phyloP scores from a whole-genome alignment of 352 stramenopile genomes.

The Phytophthora cryptogea region DNA sequence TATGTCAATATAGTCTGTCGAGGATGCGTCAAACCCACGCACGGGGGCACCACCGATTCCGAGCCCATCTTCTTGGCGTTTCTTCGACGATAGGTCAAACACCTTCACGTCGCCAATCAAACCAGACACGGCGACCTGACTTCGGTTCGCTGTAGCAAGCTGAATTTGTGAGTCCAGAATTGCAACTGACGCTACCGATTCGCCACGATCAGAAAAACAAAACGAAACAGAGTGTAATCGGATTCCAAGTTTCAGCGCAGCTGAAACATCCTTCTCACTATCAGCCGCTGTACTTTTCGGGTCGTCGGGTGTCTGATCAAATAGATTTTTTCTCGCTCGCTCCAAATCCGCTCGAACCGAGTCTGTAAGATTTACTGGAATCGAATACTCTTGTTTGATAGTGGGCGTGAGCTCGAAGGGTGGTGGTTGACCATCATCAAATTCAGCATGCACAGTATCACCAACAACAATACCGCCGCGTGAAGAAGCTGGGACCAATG shows the following conservation, averaged over 20 bases:
- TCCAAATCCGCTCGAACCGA: constrained; percentile 85
- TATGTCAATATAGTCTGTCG: constrained; percentile 53
- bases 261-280: constrained; percentile 6
- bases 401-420: constrained; percentile 66
- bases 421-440: constrained; percentile 42
- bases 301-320: constrained; percentile 34
- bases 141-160: constrained; percentile 33
- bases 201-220: constrained; percentile 74
- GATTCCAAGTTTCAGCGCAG: constrained; percentile 48
- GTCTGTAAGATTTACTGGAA: constrained; percentile 76
- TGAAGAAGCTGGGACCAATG: constrained; percentile 28
- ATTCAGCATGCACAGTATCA: constrained; percentile 8
- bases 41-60: constrained; percentile 20
- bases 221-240: constrained; percentile 79
- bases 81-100: constrained; percentile 66
- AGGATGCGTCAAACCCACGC: constrained; percentile 13
- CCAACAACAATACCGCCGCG: constrained; percentile 23
- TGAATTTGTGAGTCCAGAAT: constrained; percentile 58
- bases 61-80: constrained; percentile 30
- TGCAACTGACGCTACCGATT: constrained; percentile 67
- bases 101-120: constrained; percentile 70
- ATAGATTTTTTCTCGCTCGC: constrained; percentile 64
- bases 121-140: constrained; percentile 45
- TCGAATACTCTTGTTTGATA: constrained; percentile 69
- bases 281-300: constrained; percentile 1